Evolutionary conservation across 2,329 filamentous ascomycete genomes (phyloP).

Genomic region (Daldinia sp.): DNA sequence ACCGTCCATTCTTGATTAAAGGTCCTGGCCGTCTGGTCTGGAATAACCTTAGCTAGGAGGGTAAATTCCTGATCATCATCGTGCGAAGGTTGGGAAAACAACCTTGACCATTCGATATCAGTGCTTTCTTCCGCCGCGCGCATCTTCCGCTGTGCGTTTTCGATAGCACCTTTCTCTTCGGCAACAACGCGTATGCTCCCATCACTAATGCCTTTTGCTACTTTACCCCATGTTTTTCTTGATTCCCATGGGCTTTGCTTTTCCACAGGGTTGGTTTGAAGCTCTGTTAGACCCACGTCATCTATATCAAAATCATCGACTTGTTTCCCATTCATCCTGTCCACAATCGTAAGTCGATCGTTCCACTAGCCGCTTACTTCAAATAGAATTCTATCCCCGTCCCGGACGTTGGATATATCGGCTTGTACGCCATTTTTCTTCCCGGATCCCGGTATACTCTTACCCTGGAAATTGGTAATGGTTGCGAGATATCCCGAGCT

Average conservation of each 20-base stretch:
- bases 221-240: conserved; percentile 36
- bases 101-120: conserved; percentile 37
- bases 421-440: conserved; percentile 40
- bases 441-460: conserved; percentile 24
- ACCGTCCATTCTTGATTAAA: conserved; percentile 29
- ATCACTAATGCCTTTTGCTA: conserved; percentile 31
- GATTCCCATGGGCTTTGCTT: conserved; percentile 42
- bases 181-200: conserved; percentile 31
- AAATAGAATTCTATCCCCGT: conserved; percentile 39
- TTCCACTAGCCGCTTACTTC: conserved; percentile 44
- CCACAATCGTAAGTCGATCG: conserved; percentile 34
- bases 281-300: neutral
- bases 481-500: conserved; percentile 43
- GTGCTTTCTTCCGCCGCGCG: conserved; percentile 30
- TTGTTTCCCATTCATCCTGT: conserved; percentile 20
- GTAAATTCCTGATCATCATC: conserved; percentile 31
- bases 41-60: conserved; percentile 33
- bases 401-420: conserved; percentile 5
- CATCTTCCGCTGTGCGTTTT: conserved; percentile 40
- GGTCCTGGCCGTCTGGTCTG: conserved; percentile 18
- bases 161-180: conserved; percentile 35
- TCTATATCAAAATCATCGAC: conserved; percentile 27
- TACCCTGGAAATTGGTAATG: conserved; percentile 38
- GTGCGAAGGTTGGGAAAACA: conserved; percentile 36
- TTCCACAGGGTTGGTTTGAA: neutral